These are phyloP conservation scores for Auricularia sp. DNA, from an alignment of 768 basidiomycete genomes.

Conservation along the genomic window DNA sequence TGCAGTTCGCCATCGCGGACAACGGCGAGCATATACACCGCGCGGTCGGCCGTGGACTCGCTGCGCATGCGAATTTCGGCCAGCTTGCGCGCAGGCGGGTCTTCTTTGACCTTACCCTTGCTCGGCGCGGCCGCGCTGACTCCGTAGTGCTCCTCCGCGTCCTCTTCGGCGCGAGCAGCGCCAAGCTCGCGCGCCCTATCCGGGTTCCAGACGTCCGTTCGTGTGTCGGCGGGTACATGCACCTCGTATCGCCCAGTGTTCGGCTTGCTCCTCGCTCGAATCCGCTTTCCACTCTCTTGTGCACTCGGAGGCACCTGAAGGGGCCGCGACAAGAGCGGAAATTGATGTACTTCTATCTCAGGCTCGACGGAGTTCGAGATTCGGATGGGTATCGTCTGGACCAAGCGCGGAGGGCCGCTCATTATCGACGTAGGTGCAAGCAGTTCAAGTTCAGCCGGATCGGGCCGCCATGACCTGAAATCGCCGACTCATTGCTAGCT, in stretches of 20 bases:
- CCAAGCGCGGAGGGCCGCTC: slow-evolving; percentile 51
- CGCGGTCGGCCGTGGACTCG: slow-evolving; percentile 56
- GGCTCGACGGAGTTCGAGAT: slow-evolving; percentile 51
- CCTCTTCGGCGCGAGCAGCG: slow-evolving; percentile 56
- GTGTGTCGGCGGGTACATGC: slow-evolving; percentile 72
- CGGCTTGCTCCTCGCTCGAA: slow-evolving; percentile 63
- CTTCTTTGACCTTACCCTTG: slow-evolving; percentile 33
- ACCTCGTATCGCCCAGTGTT: slow-evolving; percentile 55
- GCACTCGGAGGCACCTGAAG: slow-evolving; percentile 73
- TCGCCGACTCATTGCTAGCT: no score
- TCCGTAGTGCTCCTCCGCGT: slow-evolving; percentile 68
- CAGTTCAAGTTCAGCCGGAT: not conserved
- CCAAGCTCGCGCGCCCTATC: slow-evolving; percentile 61
- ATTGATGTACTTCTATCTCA: slow-evolving; percentile 71
- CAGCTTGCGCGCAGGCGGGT: slow-evolving; percentile 32
- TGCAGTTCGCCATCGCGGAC: slow-evolving; percentile 66
- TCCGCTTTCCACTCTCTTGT: slow-evolving; percentile 58
- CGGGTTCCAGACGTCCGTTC: slow-evolving; percentile 71
- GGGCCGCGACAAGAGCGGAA: slow-evolving; percentile 63
- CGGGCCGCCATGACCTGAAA: not conserved
- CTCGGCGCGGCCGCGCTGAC: slow-evolving; percentile 9
- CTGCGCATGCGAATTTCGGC: slow-evolving; percentile 63
- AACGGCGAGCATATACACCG: slow-evolving; percentile 66
- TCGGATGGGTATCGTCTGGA: slow-evolving; percentile 52
- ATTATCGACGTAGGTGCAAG: slow-evolving; percentile 1